These are phyloP conservation scores for Paramecium sonneborni DNA, from an alignment of 73 alveolate species.

Conservation along the genomic window DNA sequence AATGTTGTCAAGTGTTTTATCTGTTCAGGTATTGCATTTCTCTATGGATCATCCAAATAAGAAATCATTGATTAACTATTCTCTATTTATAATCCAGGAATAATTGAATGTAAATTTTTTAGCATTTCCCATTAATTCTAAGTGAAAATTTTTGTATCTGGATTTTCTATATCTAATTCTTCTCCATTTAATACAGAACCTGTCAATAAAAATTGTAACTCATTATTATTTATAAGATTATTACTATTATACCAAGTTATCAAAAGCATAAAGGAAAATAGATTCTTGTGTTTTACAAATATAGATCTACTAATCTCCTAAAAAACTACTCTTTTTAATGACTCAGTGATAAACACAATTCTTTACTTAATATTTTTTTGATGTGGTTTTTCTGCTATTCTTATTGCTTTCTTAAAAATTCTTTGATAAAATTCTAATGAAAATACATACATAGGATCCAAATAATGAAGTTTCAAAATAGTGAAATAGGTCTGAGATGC, in stretches of 20 bases:
- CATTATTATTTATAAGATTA: constrained; percentile 68
- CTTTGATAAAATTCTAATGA: constrained; percentile 91
- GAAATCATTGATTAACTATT: neutral
- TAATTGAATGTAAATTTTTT: constrained; percentile 79
- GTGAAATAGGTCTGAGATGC: constrained; percentile 91
- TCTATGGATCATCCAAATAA: constrained; percentile 19
- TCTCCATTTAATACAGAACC: constrained; percentile 80
- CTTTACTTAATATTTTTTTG: constrained; percentile 79
- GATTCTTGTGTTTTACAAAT: constrained; percentile 92
- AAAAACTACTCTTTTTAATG: constrained; percentile 72
- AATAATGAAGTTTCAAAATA: constrained; percentile 82
- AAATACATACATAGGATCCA: constrained; percentile 96
- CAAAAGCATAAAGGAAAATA: constrained; percentile 86
- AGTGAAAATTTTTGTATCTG: constrained; percentile 83
- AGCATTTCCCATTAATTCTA: constrained; percentile 92
- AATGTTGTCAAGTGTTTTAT: constrained; percentile 76
- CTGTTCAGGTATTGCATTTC: constrained; percentile 65
- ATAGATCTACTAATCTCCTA: constrained; percentile 89
- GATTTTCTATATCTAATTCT: constrained; percentile 81
- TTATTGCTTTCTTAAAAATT: constrained; percentile 84
- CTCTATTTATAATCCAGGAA: neutral
- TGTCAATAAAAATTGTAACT: constrained; percentile 88
- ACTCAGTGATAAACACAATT: constrained; percentile 76
- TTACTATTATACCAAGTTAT: constrained; percentile 82
- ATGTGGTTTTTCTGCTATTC: constrained; percentile 79